Evolutionary conservation across 2,329 filamentous ascomycete species (phyloP), one percentile per base, ranked within the genome.

Genomic region (Simplicillium sp.): DNA sequence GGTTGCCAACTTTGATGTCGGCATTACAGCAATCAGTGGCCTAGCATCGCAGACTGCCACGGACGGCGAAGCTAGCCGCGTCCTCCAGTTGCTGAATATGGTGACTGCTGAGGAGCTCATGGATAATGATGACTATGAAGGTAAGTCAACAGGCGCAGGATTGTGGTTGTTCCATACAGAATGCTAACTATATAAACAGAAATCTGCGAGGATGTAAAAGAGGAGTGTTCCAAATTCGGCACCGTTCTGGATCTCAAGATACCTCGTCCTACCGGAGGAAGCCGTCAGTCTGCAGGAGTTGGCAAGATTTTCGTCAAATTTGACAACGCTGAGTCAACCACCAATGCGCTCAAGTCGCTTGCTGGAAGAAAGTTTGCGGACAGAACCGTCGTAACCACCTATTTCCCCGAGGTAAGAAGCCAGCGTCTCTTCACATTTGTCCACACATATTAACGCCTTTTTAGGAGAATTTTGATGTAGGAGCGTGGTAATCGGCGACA

Each of bases 281-380:
- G 81, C 60, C 80, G 88, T 52, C 84, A 92, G 58, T 86, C 83
- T 16, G 77, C 87, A 25, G 92, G 92, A 36, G 88, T 98, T 16
- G 92, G 92, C 58, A 98, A 97, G 73, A 97, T 99, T 51, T 98
- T 83, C 59, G 82, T 98, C 68, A 97, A 96, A 61, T 98, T 87
- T 56, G 86, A 92, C 48, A 77, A 71, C 3, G 67, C 76, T 3
- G 87, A 88, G 38, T 79, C 82, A 8, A 86, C 90, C 15, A 82
- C 84, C 47, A 89, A 86, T 55, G 94, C 92, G 7, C 70, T 98
- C 42, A 81, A 83, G 54, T 82, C 87, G n/a, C 70, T 99, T 52
- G 92, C 94, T 25, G 92, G 92, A 36, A 77, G 94, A 49, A 96
- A 97, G 60, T 99, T 98, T 59, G 86, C 89, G 1, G 87, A 97